Percentiles rank a stretch among this genome's conserved stretches.
phyloP scores from a whole-genome alignment of 2,329 filamentous ascomycete species.

The Neocucurbitaria cava region DNA sequence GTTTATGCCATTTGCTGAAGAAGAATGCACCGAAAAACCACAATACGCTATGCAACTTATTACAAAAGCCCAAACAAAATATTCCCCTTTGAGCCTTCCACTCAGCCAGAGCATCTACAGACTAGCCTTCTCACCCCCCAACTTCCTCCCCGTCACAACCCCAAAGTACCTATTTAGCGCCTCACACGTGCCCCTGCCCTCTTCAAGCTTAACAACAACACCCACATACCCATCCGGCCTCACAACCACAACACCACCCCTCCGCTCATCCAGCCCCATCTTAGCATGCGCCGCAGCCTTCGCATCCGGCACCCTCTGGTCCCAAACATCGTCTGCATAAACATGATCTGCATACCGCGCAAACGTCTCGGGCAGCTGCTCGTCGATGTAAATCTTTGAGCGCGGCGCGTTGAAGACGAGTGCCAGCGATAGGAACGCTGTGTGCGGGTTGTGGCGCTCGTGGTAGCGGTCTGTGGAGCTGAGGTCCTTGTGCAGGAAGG shows the following conservation, averaged over 20 bases:
- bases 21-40: neutral
- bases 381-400: slow-evolving; percentile 73
- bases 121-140: slow-evolving; percentile 48
- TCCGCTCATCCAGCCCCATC: slow-evolving; percentile 77
- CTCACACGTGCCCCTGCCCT: slow-evolving; percentile 80
- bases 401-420: slow-evolving; percentile 75
- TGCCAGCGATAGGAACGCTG: slow-evolving; percentile 79
- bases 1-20: neutral
- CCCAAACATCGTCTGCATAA: slow-evolving; percentile 84
- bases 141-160: slow-evolving; percentile 70
- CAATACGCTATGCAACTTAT: neutral
- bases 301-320: slow-evolving; percentile 72
- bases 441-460: slow-evolving; percentile 85
- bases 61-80: neutral
- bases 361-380: slow-evolving; percentile 73
- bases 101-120: slow-evolving; percentile 19
- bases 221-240: slow-evolving; percentile 88
- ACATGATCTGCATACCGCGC: slow-evolving; percentile 80
- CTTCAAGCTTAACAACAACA: slow-evolving; percentile 73
- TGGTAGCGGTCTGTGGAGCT: slow-evolving; percentile 63
- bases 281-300: slow-evolving; percentile 82
- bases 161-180: slow-evolving; percentile 86
- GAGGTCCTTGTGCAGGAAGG: slow-evolving; percentile 69
- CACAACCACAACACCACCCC: slow-evolving; percentile 81
- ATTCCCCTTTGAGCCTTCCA: neutral